Percentiles rank a stretch among this genome's conserved stretches.
Conservation (phyloP, 2,329 filamentous ascomycete genomes). For the Epichloe uncinata region DNA sequence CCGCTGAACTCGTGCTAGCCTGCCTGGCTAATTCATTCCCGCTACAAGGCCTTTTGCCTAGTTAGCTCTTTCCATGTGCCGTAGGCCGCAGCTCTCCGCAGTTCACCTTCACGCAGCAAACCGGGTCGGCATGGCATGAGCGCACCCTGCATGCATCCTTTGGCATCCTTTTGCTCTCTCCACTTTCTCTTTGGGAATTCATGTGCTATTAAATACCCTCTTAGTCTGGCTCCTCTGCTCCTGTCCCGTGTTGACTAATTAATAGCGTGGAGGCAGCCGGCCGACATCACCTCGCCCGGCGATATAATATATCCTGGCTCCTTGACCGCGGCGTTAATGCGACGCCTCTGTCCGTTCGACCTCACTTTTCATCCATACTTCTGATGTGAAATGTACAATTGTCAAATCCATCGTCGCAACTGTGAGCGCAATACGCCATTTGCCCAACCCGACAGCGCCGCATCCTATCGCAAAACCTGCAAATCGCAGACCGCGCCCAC, state of each 20-base stretch:
- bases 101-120: background rate
- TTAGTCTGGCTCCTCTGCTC: constrained; percentile 5
- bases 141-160: background rate
- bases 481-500: background rate
- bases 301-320: constrained; percentile 3
- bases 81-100: background rate
- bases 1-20: constrained; percentile 24
- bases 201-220: constrained; percentile 12
- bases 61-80: background rate
- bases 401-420: background rate
- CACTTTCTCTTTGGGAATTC: background rate
- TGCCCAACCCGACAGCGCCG: background rate
- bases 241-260: constrained; percentile 5
- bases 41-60: constrained; percentile 5
- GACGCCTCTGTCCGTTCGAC: background rate
- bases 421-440: background rate
- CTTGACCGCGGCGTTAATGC: background rate
- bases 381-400: background rate
- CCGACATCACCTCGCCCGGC: constrained; percentile 13
- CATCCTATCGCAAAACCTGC: background rate
- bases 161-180: background rate
- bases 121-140: background rate
- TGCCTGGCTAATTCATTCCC: constrained; percentile 7
- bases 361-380: background rate
- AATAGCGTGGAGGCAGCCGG: constrained; percentile 4